Evolutionary conservation across 306 rosid species (phyloP), one percentile per base, ranked within the genome.

Genomic region (Alnus rubra): DNA sequence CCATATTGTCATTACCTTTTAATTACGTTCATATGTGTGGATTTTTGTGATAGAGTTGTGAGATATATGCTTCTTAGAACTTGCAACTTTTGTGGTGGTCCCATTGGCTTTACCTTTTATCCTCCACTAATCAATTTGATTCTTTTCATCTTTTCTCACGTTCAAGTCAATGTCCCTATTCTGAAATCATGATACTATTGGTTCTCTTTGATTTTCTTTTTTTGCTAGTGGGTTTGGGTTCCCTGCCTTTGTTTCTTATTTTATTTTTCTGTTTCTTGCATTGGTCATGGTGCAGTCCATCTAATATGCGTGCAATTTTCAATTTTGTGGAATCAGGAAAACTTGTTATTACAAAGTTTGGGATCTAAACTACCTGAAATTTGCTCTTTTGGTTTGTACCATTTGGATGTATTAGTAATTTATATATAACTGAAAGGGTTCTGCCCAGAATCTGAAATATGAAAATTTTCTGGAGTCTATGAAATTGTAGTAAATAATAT

Each of bases 71-170:
- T 72, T 55, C 52, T 11, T 45, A 23, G 48, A 69, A 79, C 54
- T 77, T 69, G 62, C 33, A 45, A 68, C 59, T 70, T 76, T 86
- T 74, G 11, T 42, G 4, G 78, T 67, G 83, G 84, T 71, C 80
- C 78, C 81, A 1, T 67, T 16, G 42, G 69, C 71, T 72, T 78
- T 53, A 50, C 76, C 37, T 69, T 86, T 23, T 67, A 51, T 58
- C 53, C 45, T 18, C 80, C 81, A 33, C 79, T 33, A 52, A 18
- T 35, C 45, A 31, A 16, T 28, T 81, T 83, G 62, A 47, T 78
- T 52, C 78, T 44, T 71, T 81, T 78, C 10, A 10, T 65, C 68
- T 28, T 65, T 65, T 65, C 49, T 16, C 47, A 11, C 12, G 44
- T 62, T 30, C 39, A 35, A 3, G 30, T 62, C 75, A 71, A 75